A percentile compares a stretch with the other conserved stretches of the same genome.
phyloP scores from a whole-genome alignment of 2,329 filamentous ascomycete species.

The Aspergillus caelatus region DNA sequence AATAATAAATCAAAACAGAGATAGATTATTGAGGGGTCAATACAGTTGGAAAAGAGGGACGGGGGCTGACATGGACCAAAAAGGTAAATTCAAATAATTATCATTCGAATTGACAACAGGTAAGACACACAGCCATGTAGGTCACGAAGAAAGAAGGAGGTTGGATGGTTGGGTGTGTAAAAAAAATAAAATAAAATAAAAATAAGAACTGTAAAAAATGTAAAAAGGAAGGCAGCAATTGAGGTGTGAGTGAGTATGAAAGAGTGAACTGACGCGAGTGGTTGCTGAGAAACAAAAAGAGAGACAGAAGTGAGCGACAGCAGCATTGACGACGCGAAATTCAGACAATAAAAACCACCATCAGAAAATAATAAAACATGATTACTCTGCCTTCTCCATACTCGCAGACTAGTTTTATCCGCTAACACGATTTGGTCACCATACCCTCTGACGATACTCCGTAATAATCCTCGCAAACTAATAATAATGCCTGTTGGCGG shows the following conservation, averaged over 20 bases:
- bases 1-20: conserved; percentile 8
- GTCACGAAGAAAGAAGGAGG: conserved; percentile 7
- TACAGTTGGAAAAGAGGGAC: conserved; percentile 12
- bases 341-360: conserved; percentile 2
- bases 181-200: not conserved
- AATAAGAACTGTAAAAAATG: conserved; percentile 3
- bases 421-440: conserved; percentile 3
- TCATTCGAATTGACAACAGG: conserved; percentile 11
- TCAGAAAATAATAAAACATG: conserved; percentile 8
- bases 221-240: conserved; percentile 19
- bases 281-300: conserved; percentile 12
- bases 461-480: conserved; percentile 9
- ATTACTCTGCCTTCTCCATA: conserved; percentile 9
- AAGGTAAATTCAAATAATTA: conserved; percentile 5
- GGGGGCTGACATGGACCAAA: conserved; percentile 19
- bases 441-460: not conserved
- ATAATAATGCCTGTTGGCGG: conserved; percentile 2
- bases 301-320: not conserved
- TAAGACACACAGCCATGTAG: conserved; percentile 9
- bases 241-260: conserved; percentile 17
- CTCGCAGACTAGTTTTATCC: not conserved
- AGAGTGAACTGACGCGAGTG: conserved; percentile 21
- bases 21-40: conserved; percentile 26
- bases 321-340: conserved; percentile 7
- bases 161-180: not conserved